phyloP scores from a whole-genome alignment of 208 protist genomes.

The Acanthamoeba lugdunensis region DNA sequence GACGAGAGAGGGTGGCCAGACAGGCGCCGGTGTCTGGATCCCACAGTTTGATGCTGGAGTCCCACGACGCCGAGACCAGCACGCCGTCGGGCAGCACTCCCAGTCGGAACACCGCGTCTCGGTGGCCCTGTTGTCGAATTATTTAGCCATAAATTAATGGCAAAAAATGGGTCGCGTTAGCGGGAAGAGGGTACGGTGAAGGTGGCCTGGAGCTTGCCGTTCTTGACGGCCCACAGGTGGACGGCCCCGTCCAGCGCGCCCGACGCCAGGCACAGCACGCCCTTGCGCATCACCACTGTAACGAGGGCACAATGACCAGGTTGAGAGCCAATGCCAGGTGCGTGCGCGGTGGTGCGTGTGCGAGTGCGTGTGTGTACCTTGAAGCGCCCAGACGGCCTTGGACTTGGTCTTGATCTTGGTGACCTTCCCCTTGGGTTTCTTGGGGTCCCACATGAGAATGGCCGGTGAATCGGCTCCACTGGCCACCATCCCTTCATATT shows the following conservation, averaged over 20 bases:
- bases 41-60: conserved; percentile 21
- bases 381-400: neutral
- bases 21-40: conserved; percentile 8
- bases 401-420: neutral
- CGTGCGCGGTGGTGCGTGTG: neutral
- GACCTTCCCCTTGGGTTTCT: neutral
- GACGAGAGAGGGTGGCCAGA: neutral
- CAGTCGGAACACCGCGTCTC: conserved; percentile 18
- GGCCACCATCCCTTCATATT: neutral
- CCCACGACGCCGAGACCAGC: conserved; percentile 44
- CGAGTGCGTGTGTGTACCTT: neutral
- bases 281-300: conserved; percentile 17
- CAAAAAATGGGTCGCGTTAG: neutral
- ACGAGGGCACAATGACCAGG: neutral
- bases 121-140: conserved; percentile 7
- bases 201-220: conserved; percentile 14
- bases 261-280: conserved; percentile 1
- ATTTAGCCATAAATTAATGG: no score
- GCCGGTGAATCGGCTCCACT: neutral
- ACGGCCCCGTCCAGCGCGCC: neutral
- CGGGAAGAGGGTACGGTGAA: neutral
- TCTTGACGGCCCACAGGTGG: conserved; percentile 14
- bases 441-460: neutral
- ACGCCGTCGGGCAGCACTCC: conserved; percentile 45
- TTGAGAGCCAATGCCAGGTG: neutral